Conservation (phyloP, 1,284 basidiomycete species). For the Chiua sp. region DNA sequence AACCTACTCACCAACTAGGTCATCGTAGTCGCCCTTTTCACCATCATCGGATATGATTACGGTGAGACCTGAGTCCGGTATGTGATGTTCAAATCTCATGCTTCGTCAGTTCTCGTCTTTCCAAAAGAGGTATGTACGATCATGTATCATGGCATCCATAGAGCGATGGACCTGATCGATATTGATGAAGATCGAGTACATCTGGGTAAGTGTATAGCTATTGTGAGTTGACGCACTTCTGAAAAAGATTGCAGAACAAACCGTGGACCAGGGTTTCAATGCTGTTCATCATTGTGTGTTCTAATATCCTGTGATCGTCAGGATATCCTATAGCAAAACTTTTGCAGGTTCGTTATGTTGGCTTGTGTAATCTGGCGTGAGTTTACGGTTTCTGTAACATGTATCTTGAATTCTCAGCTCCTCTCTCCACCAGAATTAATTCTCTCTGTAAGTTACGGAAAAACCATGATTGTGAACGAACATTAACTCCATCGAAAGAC, state of each 20-base stretch:
- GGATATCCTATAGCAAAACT: neutral
- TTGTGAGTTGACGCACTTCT: neutral
- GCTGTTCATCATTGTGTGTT: conserved; percentile 7
- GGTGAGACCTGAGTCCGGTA: neutral
- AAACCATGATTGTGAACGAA: neutral
- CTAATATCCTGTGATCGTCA: neutral
- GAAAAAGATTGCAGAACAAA: conserved; percentile 5
- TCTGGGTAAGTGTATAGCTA: conserved; percentile 2
- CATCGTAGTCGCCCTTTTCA: neutral
- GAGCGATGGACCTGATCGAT: no score
- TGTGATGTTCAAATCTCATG: neutral
- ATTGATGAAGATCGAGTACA: no score
- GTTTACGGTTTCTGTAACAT: neutral
- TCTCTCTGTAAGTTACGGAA: neutral
- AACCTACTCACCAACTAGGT: neutral
- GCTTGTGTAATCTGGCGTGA: neutral
- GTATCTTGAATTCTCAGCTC: neutral
- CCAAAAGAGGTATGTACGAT: no score
- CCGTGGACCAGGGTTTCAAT: conserved; percentile 12
- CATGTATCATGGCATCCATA: no score
- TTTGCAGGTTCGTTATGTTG: neutral
- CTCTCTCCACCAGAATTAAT: neutral
- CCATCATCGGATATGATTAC: conserved; percentile 1
- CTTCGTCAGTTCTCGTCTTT: no score
- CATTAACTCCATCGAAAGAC: neutral